These are phyloP conservation scores for Eucommia ulmoides DNA, from an alignment of 257 asterid genomes.

Conservation along the genomic window DNA sequence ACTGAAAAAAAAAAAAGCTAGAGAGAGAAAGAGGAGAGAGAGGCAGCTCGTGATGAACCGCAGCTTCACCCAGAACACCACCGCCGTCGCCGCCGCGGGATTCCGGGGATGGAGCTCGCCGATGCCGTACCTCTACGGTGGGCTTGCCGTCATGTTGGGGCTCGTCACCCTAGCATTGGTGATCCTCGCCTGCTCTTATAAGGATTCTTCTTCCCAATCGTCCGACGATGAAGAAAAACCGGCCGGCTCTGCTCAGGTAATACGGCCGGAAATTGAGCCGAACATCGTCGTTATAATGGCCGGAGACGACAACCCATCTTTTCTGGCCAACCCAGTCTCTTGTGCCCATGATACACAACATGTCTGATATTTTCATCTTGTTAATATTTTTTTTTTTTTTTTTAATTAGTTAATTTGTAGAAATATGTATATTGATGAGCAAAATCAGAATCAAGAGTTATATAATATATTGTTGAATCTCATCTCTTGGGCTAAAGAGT, in stretches of 20 bases:
- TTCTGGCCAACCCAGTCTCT: conserved; percentile 28
- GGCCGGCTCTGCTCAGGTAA: conserved; percentile 2
- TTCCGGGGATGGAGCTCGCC: conserved; percentile 36
- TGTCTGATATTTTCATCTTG: no score
- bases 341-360: no score
- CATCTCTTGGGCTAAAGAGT: no score
- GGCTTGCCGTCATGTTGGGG: conserved; percentile 24
- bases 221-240: conserved; percentile 9
- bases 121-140: conserved; percentile 35
- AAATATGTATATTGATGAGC: no score
- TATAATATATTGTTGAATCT: no score
- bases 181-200: conserved; percentile 31
- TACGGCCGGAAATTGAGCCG: conserved; percentile 32
- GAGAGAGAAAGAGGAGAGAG: not conserved
- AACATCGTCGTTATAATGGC: conserved; percentile 46
- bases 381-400: no score
- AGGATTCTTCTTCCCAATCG: conserved; percentile 6
- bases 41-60: conserved; percentile 2
- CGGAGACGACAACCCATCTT: conserved; percentile 32
- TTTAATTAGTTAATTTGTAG: no score
- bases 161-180: conserved; percentile 31
- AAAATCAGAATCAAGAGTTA: no score
- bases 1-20: not conserved
- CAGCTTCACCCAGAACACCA: not conserved
- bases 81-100: conserved; percentile 12